Evolutionary conservation across 2,329 filamentous ascomycete genomes (phyloP), one percentile per base, ranked within the genome.

Genomic region (Thielaviopsis populi): DNA sequence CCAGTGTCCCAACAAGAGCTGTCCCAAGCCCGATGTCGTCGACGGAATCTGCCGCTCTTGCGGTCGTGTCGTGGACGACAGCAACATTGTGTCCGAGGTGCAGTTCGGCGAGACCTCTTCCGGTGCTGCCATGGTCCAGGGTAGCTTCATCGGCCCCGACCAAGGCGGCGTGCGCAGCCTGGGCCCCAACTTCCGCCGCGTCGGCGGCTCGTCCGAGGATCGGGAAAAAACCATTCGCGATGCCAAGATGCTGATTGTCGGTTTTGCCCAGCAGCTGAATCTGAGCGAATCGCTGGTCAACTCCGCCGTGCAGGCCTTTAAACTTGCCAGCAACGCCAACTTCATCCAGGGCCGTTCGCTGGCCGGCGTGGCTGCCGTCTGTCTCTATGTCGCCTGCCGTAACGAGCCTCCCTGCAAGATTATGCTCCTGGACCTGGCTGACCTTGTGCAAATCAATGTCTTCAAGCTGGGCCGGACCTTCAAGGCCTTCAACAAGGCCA

Each of bases 371-470:
- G 88, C 89, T 33, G 90, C 90, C n/a, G 88, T 95, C 33, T 92
- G 89, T 71, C 79, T 99, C 37, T 99, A 97, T 69, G 87, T 89
- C 63, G 90, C 90, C 15, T 95, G 90, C 71, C 85, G 94, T 67
- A 83, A 87, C 63, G 84, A 89, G 67, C 83, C 83, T 53, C 85
- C 86, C 27, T 95, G 94, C 71, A 88, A 86, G 50, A 80, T 94
- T 68, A 91, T 99, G 87, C 80, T 99, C 53, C 97, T 99, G 72
- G 94, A 99, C 72, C 84, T 99, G 71, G 89, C 94, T 13, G 94
- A 99, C 72, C 80, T 92, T 66, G 77, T 80, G 63, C 81, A 82
- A 76, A 83, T 94, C 71, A 96, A 96, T 69, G 92, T 99, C 27
- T 99, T 95, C 75, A 87, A 89, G 67, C 81, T 99, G 15, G 94